Evolutionary conservation across 148 eudicot genomes (phyloP).

Genomic region (Rhododendron vialii): DNA sequence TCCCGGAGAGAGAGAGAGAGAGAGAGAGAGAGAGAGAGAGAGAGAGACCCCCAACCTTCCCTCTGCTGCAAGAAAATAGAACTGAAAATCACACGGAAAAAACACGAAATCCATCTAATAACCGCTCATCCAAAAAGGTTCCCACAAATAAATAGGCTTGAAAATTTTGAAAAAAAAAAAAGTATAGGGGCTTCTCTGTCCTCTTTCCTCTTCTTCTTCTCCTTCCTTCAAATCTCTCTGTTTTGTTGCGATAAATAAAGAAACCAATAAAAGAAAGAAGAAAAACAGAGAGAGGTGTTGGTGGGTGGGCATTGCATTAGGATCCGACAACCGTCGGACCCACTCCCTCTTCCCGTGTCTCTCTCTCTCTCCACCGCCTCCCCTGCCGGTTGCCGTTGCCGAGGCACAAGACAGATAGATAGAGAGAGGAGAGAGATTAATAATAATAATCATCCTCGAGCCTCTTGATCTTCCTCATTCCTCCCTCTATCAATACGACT

Average conservation of each 20-base stretch:
- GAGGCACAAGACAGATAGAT: background rate
- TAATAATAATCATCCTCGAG: background rate
- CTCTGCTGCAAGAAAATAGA: background rate
- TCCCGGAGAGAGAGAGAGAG: background rate
- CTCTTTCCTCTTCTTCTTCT: background rate
- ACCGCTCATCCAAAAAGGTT: background rate
- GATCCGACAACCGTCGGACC: conserved; percentile 1
- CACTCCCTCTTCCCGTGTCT: background rate
- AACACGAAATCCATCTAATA: background rate
- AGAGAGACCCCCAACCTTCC: no score
- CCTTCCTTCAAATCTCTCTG: background rate
- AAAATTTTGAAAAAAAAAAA: background rate
- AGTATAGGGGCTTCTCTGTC: background rate
- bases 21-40: no score
- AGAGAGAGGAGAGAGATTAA: conserved; percentile 1
- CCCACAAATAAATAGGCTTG: background rate
- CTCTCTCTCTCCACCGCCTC: background rate
- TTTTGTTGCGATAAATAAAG: background rate
- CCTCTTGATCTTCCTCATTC: conserved; percentile 2
- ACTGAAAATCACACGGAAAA: background rate
- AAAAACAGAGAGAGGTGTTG: background rate
- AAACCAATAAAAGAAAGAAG: background rate
- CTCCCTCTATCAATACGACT: background rate
- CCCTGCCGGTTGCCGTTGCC: background rate
- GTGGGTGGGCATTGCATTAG: background rate